Evolutionary conservation across 495 filamentous ascomycete genomes (phyloP).

Genomic region (Neurospora cerealis): DNA sequence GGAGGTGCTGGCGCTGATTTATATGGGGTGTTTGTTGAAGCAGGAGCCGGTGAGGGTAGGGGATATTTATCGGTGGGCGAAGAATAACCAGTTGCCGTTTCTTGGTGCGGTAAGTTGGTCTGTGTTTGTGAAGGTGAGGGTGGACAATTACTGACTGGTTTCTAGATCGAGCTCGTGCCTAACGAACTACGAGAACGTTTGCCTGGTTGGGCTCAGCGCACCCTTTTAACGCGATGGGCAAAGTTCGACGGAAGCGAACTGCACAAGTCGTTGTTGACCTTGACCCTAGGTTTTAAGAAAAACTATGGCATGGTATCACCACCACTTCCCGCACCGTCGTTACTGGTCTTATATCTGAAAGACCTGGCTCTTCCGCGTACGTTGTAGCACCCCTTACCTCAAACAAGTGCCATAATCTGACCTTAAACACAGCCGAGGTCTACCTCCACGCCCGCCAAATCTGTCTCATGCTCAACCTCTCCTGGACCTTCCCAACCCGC

Average conservation of each 20-base stretch:
- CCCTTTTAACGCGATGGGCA: conserved; percentile 44
- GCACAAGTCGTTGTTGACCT: conserved; percentile 49
- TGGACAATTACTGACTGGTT: too few relatives aligned
- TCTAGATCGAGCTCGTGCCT: conserved; percentile 43
- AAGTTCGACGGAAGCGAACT: conserved; percentile 43
- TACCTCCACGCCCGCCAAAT: conserved; percentile 53
- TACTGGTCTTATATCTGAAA: conserved; percentile 60
- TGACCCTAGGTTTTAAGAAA: conserved; percentile 51
- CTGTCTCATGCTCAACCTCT: conserved; percentile 42
- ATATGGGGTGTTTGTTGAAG: conserved; percentile 33
- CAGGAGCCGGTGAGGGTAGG: conserved; percentile 33
- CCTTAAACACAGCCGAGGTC: conserved; percentile 52
- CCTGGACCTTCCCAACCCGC: conserved; percentile 44
- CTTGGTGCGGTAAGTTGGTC: conserved; percentile 25
- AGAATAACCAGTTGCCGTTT: conserved; percentile 29
- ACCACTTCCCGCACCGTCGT: conserved; percentile 52
- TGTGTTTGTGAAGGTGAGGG: too few relatives aligned
- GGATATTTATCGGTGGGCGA: conserved; percentile 35
- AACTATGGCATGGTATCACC: conserved; percentile 67
- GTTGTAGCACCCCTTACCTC: too few relatives aligned
- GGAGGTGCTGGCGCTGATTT: conserved; percentile 36
- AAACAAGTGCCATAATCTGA: too few relatives aligned
- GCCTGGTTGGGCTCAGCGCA: conserved; percentile 45
- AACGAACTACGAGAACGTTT: conserved; percentile 55
- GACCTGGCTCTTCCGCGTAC: conserved; percentile 70